phyloP scores from a whole-genome alignment of 1,284 basidiomycete species.

The Rhodotorula sp. region DNA sequence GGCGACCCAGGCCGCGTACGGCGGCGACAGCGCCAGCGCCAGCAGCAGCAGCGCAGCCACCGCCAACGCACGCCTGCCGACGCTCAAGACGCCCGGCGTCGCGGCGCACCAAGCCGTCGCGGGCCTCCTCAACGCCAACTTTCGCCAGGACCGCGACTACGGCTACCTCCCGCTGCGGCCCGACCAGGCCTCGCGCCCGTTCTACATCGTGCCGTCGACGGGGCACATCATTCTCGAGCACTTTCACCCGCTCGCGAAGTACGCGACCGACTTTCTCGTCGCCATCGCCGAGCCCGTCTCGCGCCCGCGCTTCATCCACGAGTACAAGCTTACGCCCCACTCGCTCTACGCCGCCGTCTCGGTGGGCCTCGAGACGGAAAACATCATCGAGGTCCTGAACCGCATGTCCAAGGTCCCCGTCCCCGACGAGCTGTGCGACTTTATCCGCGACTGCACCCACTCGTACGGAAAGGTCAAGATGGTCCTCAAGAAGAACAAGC shows the following conservation, averaged over 20 bases:
- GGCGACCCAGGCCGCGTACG: slow-evolving; percentile 3
- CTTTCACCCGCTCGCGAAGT: slow-evolving; percentile 93
- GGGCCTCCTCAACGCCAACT: slow-evolving; percentile 23
- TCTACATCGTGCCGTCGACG: slow-evolving; percentile 81
- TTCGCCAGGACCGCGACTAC: slow-evolving; percentile 60
- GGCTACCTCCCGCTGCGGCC: slow-evolving; percentile 79
- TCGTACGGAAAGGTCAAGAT: slow-evolving; percentile 97
- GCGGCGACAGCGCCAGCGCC: slow-evolving; percentile 1
- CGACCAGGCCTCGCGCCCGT: slow-evolving; percentile 83
- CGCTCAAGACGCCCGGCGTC: slow-evolving; percentile 5
- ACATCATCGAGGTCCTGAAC: slow-evolving; percentile 87
- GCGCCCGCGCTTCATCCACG: slow-evolving; percentile 96
- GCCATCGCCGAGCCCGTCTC: slow-evolving; percentile 99
- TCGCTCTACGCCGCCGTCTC: slow-evolving; percentile 98
- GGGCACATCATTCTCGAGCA: slow-evolving; percentile 94
- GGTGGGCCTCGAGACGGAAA: slow-evolving; percentile 94
- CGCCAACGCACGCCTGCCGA: slow-evolving; percentile 4
- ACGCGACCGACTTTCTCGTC: slow-evolving; percentile 97
- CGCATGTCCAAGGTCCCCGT: slow-evolving; percentile 64
- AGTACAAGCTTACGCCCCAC: slow-evolving; percentile 98
- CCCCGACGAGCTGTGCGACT: slow-evolving; percentile 73
- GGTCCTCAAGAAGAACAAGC: slow-evolving; percentile 93
- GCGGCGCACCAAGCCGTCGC: slow-evolving; percentile 3
- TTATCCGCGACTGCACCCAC: slow-evolving; percentile 85
- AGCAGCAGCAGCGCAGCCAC: neutral